Base-by-base conservation (phyloP, 2,329 filamentous ascomycete species). In the Harringtonia lauricola region DNA sequence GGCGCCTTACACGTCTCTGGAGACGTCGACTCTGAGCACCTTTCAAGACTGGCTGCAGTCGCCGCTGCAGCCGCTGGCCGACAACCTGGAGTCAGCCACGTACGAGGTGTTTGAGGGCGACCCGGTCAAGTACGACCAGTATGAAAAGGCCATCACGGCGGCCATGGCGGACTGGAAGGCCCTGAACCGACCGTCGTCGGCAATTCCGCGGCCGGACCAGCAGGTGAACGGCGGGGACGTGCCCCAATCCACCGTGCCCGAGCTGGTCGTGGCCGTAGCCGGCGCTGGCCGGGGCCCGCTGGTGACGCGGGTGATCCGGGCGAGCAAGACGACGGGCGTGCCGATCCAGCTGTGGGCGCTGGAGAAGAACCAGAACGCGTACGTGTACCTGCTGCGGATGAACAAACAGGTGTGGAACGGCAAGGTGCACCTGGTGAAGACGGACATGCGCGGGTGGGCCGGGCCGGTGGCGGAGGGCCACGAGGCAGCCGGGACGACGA, bases 101-200 rank as follows among this genome's bases (percentile, higher is more conserved):
- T 98, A 98, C 61, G 92, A 98, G 59, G 90, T 96, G 2, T 98
- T 98, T 56, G 92, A 98, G 61, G 94, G 94, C 53, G 94, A 98
- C 51, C 92, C 92, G 0, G 85, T 98, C 64, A 98, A 98, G 64
- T 98, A 98, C 59, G 81, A 88, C 51, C 94, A 90, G 72, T 98
- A 98, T 59, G 88, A 96, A 60, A 71, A 74, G 37, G 92, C 92
- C 14, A 83, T 94, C 45, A 76, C 78, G 4, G 78, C 85, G 51
- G 90, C 92, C 1, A 70, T 98, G 49, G 71, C 67, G 13, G 89
- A 96, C 56, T 94, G 92, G 82, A 72, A 72, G 46, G 65, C 71
- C 31, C 71, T 86, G 46, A 70, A 75, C 28, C 88, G 86, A 57
- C 81, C 87, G 1, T 86, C 81, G 0, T 87, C 83, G 5, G 82